Conservation (phyloP, 441 rosid species). For the Gossypium laxum region DNA sequence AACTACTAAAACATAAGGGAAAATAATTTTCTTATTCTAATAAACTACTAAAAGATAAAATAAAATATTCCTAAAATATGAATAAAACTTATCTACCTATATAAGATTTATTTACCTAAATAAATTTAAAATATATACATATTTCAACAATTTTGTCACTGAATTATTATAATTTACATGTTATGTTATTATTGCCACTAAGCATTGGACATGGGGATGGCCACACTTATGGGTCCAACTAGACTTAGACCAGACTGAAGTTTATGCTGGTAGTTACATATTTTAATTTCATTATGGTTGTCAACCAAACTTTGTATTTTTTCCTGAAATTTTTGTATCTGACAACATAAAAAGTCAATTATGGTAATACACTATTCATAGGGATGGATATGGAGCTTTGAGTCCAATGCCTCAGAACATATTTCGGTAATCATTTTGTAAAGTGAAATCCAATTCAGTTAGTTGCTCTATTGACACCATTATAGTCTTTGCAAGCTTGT, state of each 20-base stretch:
- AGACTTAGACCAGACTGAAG: not conserved
- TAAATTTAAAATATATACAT: no score
- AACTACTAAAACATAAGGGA: no score
- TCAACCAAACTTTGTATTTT: not conserved
- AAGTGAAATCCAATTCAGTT: constrained; percentile 33
- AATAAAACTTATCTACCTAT: no score
- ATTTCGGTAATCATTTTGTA: constrained; percentile 40
- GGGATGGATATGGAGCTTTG: constrained; percentile 30
- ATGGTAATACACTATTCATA: constrained; percentile 1
- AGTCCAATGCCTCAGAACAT: constrained; percentile 38
- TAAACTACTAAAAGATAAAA: no score
- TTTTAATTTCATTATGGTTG: not conserved
- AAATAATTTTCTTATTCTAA: no score
- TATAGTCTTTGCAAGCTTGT: constrained; percentile 28
- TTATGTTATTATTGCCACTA: not conserved
- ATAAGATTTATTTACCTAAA: no score
- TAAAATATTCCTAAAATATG: no score
- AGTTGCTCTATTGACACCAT: constrained; percentile 29
- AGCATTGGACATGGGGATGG: not conserved
- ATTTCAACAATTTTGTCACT: not conserved
- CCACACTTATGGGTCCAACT: not conserved
- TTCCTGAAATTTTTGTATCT: not conserved
- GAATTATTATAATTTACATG: not conserved
- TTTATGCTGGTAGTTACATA: not conserved
- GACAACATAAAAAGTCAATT: not conserved